Base-by-base conservation (phyloP, 164 flowering plant genomes). In the Sedum album region DNA sequence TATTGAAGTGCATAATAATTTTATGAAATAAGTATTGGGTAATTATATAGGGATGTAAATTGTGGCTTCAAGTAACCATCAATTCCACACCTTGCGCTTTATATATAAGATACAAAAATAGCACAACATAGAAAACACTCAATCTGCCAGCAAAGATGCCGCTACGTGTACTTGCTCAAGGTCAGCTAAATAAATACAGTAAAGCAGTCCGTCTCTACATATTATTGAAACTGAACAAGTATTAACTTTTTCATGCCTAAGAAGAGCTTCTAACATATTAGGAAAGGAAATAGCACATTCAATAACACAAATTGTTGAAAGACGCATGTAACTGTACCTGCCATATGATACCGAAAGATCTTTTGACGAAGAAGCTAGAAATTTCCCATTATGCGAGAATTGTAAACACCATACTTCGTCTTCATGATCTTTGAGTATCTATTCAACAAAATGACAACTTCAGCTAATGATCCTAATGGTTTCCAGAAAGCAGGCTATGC, bases 391-490 rank as follows among this genome's bases (percentile, higher is more conserved):
- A 64, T 81, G 84, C 30, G 86, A 83, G 74, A 83, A 83, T 73
- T 77, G 81, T 82, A 83, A 38, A 72, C 73, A 76, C 86, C 83
- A 83, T 44, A 83, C 83, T 73, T 83, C 86, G 75, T 83, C 81
- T 7, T 25, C 61, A 61, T 83, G 86, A 51, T 55, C 79, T 75
- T 80, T 60, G 33, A 82, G 64, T 41, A 82, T 72, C 85, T 82
- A 75, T 44, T 31, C 53, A 66, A 35, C 48, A 25, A 66, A 49
- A 66, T 25, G 4, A 28, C 6, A 41, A 64, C 55, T 55, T 51
- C 21, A 51, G 60, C 28, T 31, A 20, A 31, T 31, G 8, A 63
- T n/a, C 66, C 20, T 10, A 30, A 31, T 31, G 36, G 21, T 63
- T n/a, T n/a, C n/a, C n/a, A n/a, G n/a, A n/a, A n/a, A n/a, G n/a